phyloP scores from a whole-genome alignment of 1,284 basidiomycete species.

The Trametes sp. region DNA sequence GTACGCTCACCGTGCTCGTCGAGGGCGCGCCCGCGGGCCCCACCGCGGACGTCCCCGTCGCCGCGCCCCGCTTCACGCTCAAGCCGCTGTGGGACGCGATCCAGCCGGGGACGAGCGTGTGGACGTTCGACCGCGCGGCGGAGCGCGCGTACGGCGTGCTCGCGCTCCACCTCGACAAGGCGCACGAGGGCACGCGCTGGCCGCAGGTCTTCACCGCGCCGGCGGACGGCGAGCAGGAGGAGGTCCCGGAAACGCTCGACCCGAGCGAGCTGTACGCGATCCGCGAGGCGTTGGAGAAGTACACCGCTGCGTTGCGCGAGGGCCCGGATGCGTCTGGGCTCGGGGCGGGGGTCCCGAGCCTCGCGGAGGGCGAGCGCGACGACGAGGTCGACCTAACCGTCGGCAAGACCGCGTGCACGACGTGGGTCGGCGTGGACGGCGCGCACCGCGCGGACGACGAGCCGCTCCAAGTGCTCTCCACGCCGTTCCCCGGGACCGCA shows the following conservation, averaged over 20 bases:
- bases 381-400: conserved; percentile 80
- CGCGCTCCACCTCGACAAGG: conserved; percentile 87
- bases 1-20: conserved; percentile 72
- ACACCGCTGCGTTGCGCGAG: conserved; percentile 67
- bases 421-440: conserved; percentile 69
- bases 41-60: conserved; percentile 32
- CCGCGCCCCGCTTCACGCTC: conserved; percentile 66
- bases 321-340: conserved; percentile 63
- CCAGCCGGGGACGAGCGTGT: conserved; percentile 75
- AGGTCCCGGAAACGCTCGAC: conserved; percentile 91
- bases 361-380: conserved; percentile 85
- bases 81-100: conserved; percentile 82
- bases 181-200: conserved; percentile 84
- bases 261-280: conserved; percentile 83
- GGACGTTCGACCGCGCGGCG: conserved; percentile 87
- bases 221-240: conserved; percentile 54
- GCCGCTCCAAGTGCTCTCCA: conserved; percentile 66
- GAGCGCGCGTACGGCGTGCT: conserved; percentile 72
- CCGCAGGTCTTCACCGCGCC: conserved; percentile 72
- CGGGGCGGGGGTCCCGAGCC: conserved; percentile 73
- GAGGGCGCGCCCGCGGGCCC: conserved; percentile 38
- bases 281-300: conserved; percentile 85
- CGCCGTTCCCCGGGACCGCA: conserved; percentile 60
- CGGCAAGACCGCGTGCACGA: conserved; percentile 65
- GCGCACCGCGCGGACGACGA: conserved; percentile 46